Evolutionary conservation across 164 flowering plant species (phyloP).

Genomic region (Litsea cubeba): DNA sequence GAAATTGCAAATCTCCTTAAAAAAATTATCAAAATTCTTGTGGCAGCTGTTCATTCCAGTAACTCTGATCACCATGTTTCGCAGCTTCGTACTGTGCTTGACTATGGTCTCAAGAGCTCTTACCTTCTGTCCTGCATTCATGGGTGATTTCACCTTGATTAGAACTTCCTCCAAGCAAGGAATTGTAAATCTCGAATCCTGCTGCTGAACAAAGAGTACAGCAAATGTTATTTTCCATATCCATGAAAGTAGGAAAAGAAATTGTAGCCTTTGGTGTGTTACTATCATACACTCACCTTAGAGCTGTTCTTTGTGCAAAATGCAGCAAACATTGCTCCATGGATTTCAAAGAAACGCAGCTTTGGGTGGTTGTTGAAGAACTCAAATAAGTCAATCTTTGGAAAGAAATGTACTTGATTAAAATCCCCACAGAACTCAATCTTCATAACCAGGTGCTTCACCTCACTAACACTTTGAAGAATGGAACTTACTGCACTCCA

Average conservation of each 20-base stretch:
- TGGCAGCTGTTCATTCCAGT: constrained; percentile 81
- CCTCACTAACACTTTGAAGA: constrained; percentile 65
- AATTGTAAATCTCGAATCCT: constrained; percentile 56
- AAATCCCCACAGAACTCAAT: constrained; percentile 78
- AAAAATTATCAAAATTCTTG: constrained; percentile 77
- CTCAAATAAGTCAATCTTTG: constrained; percentile 75
- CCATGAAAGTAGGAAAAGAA: background rate
- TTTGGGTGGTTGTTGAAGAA: constrained; percentile 78
- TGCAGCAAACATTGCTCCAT: constrained; percentile 98
- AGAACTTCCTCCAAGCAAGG: constrained; percentile 68
- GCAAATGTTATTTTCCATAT: background rate
- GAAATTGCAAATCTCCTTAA: constrained; percentile 79
- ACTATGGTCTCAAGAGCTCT: constrained; percentile 66
- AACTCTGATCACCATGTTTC: constrained; percentile 61
- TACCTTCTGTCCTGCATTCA: constrained; percentile 90
- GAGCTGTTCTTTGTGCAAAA: constrained; percentile 78
- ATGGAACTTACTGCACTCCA: constrained; percentile 78
- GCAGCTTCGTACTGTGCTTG: constrained; percentile 52
- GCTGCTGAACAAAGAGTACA: constrained; percentile 29
- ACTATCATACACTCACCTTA: background rate
- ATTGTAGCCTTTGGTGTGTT: background rate
- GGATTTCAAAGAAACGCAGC: constrained; percentile 65
- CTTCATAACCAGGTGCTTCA: constrained; percentile 80
- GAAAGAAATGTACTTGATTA: constrained; percentile 58
- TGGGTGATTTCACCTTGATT: constrained; percentile 67